These are phyloP conservation scores for Irpex sp. DNA, from an alignment of 1,284 basidiomycete species.

Conservation along the genomic window DNA sequence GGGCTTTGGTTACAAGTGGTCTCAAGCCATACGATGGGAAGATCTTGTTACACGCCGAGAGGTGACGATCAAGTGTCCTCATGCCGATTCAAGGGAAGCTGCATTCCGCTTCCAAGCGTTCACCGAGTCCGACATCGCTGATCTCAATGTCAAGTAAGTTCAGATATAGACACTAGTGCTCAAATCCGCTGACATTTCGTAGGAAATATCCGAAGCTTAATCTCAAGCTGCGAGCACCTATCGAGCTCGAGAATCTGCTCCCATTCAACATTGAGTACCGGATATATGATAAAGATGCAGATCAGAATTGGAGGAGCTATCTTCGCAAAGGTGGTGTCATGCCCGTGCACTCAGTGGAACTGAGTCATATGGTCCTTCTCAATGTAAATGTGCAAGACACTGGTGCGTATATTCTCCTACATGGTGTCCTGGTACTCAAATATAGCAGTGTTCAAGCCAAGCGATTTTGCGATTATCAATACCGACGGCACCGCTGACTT, in stretches of 20 bases:
- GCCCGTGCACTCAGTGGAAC: slow-evolving; percentile 95
- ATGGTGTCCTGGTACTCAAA: slow-evolving; percentile 5
- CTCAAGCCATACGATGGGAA: slow-evolving; percentile 86
- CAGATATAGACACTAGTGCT: not conserved
- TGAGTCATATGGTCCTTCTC: slow-evolving; percentile 91
- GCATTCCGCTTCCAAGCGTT: slow-evolving; percentile 96
- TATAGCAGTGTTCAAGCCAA: slow-evolving; percentile 81
- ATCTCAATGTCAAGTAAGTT: slow-evolving; percentile 53
- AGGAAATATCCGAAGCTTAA: slow-evolving; percentile 86
- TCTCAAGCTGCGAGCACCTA: slow-evolving; percentile 88
- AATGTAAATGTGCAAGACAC: slow-evolving; percentile 91
- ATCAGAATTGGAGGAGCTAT: slow-evolving; percentile 92
- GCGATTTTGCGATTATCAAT: slow-evolving; percentile 97
- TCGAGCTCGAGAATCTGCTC: slow-evolving; percentile 95
- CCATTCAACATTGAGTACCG: slow-evolving; percentile 96
- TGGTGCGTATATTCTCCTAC: slow-evolving; percentile 40
- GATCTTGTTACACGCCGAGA: slow-evolving; percentile 80
- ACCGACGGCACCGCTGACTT: slow-evolving; percentile 92
- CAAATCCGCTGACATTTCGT: slow-evolving; percentile 1
- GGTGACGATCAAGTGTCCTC: slow-evolving; percentile 85
- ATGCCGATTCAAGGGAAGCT: slow-evolving; percentile 79
- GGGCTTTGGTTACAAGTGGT: slow-evolving; percentile 96
- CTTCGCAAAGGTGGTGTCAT: slow-evolving; percentile 92
- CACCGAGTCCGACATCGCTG: slow-evolving; percentile 77
- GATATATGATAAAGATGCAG: slow-evolving; percentile 94